Conservation (phyloP, 768 basidiomycete species). For the Lactifluus hygrophoroides region DNA sequence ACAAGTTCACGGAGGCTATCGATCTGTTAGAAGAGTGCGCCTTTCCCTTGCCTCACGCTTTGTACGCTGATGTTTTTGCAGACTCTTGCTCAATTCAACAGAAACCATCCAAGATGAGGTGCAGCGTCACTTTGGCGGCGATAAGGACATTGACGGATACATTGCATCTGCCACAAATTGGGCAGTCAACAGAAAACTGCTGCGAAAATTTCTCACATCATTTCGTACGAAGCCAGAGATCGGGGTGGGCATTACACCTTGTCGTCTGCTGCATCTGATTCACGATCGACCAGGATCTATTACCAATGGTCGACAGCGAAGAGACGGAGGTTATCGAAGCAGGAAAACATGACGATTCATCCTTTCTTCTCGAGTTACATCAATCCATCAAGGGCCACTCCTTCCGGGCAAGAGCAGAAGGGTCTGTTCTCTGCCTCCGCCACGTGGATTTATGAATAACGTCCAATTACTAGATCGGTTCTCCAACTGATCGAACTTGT, state of each 20-base stretch:
- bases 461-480: slow-evolving; percentile 2
- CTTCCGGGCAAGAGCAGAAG: slow-evolving; percentile 7
- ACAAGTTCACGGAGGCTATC: slow-evolving; percentile 13
- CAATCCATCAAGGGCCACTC: slow-evolving; percentile 11
- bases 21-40: slow-evolving; percentile 14
- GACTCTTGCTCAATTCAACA: slow-evolving; percentile 5
- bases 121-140: neutral
- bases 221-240: neutral
- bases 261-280: neutral
- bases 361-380: slow-evolving; percentile 12
- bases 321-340: slow-evolving; percentile 5
- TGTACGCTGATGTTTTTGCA: neutral
- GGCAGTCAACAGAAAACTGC: slow-evolving; percentile 1
- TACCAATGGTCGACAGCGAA: neutral
- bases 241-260: neutral
- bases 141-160: slow-evolving; percentile 8
- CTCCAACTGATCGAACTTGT: slow-evolving; percentile 9
- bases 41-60: neutral
- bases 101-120: slow-evolving; percentile 8
- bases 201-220: neutral
- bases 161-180: slow-evolving; percentile 6
- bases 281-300: neutral
- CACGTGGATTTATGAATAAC: neutral
- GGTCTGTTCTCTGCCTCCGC: neutral
- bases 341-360: slow-evolving; percentile 14